These are phyloP conservation scores for Globisporangium rhizosaccharum DNA, from an alignment of 352 stramenopile species.

Conservation along the genomic window DNA sequence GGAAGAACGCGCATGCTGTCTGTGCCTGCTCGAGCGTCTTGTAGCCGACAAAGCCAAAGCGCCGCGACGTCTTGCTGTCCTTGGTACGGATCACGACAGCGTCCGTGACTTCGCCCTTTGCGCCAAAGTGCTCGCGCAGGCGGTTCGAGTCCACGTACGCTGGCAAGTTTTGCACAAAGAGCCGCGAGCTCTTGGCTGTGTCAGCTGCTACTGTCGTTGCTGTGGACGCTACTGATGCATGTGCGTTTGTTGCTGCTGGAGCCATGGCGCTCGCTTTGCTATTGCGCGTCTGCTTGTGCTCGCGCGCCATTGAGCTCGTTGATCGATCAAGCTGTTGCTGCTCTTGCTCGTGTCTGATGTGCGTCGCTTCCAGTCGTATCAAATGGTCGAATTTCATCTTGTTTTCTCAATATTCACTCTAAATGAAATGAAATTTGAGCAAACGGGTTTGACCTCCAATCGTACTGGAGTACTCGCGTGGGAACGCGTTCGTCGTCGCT, in stretches of 20 bases:
- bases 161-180: constrained; percentile 83
- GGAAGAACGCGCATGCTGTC: constrained; percentile 59
- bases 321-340: neutral
- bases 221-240: neutral
- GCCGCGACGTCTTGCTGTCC: constrained; percentile 76
- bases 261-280: neutral
- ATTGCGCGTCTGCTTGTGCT: neutral
- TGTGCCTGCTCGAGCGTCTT: constrained; percentile 63
- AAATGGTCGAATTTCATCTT: too few species aligned
- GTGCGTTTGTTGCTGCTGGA: neutral
- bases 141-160: constrained; percentile 71
- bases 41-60: constrained; percentile 83
- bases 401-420: neutral
- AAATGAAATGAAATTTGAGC: neutral
- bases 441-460: too few species aligned
- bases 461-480: too few species aligned
- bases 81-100: constrained; percentile 88
- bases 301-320: neutral
- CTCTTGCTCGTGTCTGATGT: neutral
- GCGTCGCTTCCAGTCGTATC: constrained; percentile 3
- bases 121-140: constrained; percentile 69
- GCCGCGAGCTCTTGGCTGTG: constrained; percentile 28
- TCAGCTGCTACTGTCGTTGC: constrained; percentile 1
- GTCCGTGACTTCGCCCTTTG: constrained; percentile 84
- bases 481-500: too few species aligned